These are phyloP conservation scores for Candida gigantensis DNA, from an alignment of 1,139 yeast genomes.

Conservation along the genomic window DNA sequence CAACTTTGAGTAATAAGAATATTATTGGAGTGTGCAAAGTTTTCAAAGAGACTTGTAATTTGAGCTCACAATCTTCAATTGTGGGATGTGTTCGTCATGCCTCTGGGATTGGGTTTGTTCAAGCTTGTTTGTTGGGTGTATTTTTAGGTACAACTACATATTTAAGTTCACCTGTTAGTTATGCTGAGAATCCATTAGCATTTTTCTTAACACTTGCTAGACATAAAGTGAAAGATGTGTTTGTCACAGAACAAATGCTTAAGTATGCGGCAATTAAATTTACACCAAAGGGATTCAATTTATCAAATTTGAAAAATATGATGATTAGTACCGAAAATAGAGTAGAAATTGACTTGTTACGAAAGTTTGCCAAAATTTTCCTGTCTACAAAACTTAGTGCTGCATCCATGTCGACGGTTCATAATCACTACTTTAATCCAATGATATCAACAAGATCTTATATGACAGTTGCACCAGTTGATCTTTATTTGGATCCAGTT, in stretches of 20 bases:
- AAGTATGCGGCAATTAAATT: constrained; percentile 66
- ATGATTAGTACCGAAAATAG: constrained; percentile 82
- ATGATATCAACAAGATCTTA: constrained; percentile 84
- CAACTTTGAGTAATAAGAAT: constrained; percentile 61
- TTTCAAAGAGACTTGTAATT: constrained; percentile 87
- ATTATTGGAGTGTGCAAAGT: constrained; percentile 82
- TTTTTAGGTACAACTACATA: constrained; percentile 86
- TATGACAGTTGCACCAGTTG: constrained; percentile 86
- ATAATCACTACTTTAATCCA: constrained; percentile 80
- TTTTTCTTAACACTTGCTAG: constrained; percentile 75
- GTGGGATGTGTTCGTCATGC: constrained; percentile 88
- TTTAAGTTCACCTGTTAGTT: constrained; percentile 76
- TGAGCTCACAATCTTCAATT: constrained; percentile 70
- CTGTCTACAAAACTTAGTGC: constrained; percentile 66
- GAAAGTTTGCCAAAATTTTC: constrained; percentile 63
- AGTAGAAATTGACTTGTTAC: constrained; percentile 64
- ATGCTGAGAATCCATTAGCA: constrained; percentile 71
- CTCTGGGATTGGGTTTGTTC: constrained; percentile 83
- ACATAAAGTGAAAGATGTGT: constrained; percentile 82
- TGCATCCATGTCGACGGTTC: constrained; percentile 75
- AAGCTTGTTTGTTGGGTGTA: constrained; percentile 78
- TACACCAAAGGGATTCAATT: constrained; percentile 65
- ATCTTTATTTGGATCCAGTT: constrained; percentile 81
- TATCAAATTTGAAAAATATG: constrained; percentile 71
- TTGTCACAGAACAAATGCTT: constrained; percentile 83